phyloP scores from a whole-genome alignment of 139 green algal species.

The Nannochloris sp. region DNA sequence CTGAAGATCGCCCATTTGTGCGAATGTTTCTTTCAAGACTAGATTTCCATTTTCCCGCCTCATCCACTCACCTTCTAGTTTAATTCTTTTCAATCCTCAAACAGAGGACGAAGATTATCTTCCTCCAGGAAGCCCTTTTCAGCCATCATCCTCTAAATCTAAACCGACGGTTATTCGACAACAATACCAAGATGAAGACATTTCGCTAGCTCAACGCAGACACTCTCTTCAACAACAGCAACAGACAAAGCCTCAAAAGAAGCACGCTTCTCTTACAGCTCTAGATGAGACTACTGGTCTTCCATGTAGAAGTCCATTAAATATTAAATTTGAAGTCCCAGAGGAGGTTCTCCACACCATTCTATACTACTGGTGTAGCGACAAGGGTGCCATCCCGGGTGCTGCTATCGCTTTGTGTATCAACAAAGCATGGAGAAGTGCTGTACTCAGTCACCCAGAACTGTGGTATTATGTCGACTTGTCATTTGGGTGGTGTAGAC shows the following conservation, averaged over 20 bases:
- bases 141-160: neutral
- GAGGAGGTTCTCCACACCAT: slow-evolving; percentile 7
- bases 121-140: neutral
- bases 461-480: slow-evolving; percentile 14
- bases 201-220: slow-evolving; percentile 10
- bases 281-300: neutral
- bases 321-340: neutral
- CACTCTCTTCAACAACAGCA: neutral
- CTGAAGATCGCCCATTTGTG: neutral
- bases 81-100: neutral
- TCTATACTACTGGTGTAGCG: neutral
- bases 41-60: neutral
- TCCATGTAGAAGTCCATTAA: too few species aligned
- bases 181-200: neutral
- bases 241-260: neutral
- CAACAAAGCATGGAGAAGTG: slow-evolving; percentile 2
- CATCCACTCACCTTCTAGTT: too few species aligned
- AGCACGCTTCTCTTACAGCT: neutral
- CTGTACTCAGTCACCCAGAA: neutral
- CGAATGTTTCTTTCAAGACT: neutral
- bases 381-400: slow-evolving; percentile 12
- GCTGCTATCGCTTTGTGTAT: slow-evolving; percentile 8
- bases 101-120: slow-evolving; percentile 20
- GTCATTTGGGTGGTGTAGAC: slow-evolving; percentile 1
- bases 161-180: neutral